These are phyloP conservation scores for Serendipita vermifera DNA, from an alignment of 768 basidiomycete species.

Conservation along the genomic window DNA sequence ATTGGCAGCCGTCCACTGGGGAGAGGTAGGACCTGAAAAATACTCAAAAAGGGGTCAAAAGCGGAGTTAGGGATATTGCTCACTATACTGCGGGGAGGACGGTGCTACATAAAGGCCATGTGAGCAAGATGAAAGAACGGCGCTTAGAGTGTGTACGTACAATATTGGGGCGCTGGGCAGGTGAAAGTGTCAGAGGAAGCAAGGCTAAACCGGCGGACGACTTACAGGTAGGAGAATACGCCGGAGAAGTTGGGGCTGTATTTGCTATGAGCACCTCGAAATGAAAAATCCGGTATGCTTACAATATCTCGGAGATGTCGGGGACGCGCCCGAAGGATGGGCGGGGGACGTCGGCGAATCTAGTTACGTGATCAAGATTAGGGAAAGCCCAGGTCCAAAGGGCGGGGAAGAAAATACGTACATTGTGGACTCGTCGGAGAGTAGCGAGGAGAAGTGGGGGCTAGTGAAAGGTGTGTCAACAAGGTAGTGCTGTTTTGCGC, in stretches of 20 bases:
- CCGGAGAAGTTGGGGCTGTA: constrained; percentile 71
- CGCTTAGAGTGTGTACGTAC: neutral
- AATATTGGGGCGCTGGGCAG: constrained; percentile 1
- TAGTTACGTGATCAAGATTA: neutral
- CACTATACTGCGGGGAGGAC: constrained; percentile 11
- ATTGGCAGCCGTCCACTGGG: neutral
- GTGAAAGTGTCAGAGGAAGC: neutral
- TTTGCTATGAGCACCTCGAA: too few species aligned
- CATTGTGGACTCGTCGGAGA: constrained; percentile 29
- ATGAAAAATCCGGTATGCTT: constrained; percentile 24
- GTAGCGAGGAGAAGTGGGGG: constrained; percentile 53
- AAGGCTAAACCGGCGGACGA: constrained; percentile 14
- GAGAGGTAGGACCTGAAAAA: constrained; percentile 10
- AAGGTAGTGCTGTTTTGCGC: neutral
- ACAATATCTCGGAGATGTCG: constrained; percentile 88
- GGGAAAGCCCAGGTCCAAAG: constrained; percentile 35
- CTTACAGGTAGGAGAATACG: constrained; percentile 81
- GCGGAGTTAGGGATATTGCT: neutral
- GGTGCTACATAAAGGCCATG: constrained; percentile 1
- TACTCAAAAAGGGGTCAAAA: neutral
- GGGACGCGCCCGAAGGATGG: constrained; percentile 76
- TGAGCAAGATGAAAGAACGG: constrained; percentile 2
- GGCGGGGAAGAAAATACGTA: constrained; percentile 40
- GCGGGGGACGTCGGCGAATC: constrained; percentile 14
- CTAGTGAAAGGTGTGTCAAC: constrained; percentile 43